A percentile compares a stretch with the other conserved stretches of the same genome.
phyloP scores from a whole-genome alignment of 768 basidiomycete genomes.

The Auriscalpium vulgare region DNA sequence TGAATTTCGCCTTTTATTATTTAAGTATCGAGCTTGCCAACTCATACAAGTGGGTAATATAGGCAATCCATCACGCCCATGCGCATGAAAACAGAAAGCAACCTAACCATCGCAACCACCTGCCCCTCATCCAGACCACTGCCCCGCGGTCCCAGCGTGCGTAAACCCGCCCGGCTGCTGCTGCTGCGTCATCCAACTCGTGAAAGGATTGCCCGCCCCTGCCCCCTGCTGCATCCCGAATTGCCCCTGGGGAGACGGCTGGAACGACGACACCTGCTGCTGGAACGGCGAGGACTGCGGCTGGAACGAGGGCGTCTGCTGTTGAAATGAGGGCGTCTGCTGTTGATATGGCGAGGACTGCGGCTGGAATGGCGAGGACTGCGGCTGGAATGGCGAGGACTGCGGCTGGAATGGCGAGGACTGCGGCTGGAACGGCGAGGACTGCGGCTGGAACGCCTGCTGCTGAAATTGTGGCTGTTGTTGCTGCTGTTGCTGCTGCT shows the following conservation, averaged over 20 bases:
- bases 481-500: slow-evolving; percentile 15
- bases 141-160: too few relatives aligned
- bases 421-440: slow-evolving; percentile 9
- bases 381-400: slow-evolving; percentile 3
- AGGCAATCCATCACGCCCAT: too few relatives aligned
- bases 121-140: too few relatives aligned
- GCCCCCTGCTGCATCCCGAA: not conserved
- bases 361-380: not conserved
- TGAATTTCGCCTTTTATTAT: too few relatives aligned
- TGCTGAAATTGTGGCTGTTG: slow-evolving; percentile 14
- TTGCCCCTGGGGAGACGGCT: not conserved
- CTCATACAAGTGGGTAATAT: too few relatives aligned
- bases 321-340: slow-evolving; percentile 10
- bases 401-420: slow-evolving; percentile 3
- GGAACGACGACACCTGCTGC: slow-evolving; percentile 1
- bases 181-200: slow-evolving; percentile 19
- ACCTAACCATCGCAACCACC: too few relatives aligned
- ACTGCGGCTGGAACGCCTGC: slow-evolving; percentile 14
- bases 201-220: slow-evolving; percentile 16
- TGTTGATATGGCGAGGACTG: not conserved
- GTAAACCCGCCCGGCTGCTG: too few relatives aligned
- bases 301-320: slow-evolving; percentile 1
- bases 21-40: too few relatives aligned
- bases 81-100: too few relatives aligned
- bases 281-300: slow-evolving; percentile 4